Evolutionary conservation across 768 basidiomycete species (phyloP).

Genomic region (Flagelloscypha sp.): DNA sequence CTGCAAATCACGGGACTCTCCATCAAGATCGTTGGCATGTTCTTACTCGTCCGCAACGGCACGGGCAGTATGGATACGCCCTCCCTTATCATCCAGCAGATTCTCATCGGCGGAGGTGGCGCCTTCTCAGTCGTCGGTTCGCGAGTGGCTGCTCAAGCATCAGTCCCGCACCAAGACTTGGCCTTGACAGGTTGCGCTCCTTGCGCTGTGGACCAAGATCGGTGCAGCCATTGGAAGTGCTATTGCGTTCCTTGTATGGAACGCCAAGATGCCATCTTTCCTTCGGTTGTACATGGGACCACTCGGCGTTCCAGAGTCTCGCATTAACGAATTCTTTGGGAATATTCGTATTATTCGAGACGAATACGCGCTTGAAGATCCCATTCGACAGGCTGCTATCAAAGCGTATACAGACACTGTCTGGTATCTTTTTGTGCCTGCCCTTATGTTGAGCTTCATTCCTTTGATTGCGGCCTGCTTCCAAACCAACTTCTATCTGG

Average conservation of each 20-base stretch:
- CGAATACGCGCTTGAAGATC: conserved; percentile 6
- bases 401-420: conserved; percentile 22
- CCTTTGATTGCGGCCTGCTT: conserved; percentile 29
- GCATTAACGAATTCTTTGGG: conserved; percentile 12
- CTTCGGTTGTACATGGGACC: conserved; percentile 15
- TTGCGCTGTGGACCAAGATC: conserved; percentile 42
- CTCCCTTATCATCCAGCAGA: conserved; percentile 37
- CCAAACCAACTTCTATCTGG: conserved; percentile 30
- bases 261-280: conserved; percentile 15
- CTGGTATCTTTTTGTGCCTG: conserved; percentile 20
- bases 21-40: conserved; percentile 21
- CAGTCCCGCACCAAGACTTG: conserved; percentile 42
- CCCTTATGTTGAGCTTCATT: conserved; percentile 30
- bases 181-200: conserved; percentile 38
- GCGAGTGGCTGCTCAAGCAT: conserved; percentile 37
- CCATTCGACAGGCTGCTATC: conserved; percentile 7
- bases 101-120: conserved; percentile 44
- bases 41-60: conserved; percentile 19
- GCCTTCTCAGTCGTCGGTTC: conserved; percentile 39
- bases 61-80: conserved; percentile 14
- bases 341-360: conserved; percentile 10
- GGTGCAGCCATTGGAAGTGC: conserved; percentile 38
- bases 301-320: conserved; percentile 7
- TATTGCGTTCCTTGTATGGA: conserved; percentile 21
- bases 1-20: conserved; percentile 30